These are phyloP conservation scores for Alternaria ethzedia DNA, from an alignment of 2,329 filamentous ascomycete species.

Conservation along the genomic window DNA sequence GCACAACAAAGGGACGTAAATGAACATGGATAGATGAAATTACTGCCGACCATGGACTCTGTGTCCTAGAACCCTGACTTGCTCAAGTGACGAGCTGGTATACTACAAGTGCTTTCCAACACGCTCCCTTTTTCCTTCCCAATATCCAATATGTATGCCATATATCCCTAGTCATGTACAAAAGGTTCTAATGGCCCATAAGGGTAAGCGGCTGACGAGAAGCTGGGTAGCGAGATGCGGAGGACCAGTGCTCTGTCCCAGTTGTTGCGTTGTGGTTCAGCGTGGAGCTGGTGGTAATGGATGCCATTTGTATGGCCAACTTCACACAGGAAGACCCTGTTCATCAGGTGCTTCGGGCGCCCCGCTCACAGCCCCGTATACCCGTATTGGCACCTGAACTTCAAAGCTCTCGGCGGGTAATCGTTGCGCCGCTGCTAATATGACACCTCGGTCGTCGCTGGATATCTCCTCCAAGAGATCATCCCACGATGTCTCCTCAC, in stretches of 20 bases:
- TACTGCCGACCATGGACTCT: background rate
- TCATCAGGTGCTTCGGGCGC: conserved; percentile 38
- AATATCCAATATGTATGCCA: background rate
- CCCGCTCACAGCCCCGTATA: conserved; percentile 69
- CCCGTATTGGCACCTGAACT: conserved; percentile 80
- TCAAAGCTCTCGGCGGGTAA: conserved; percentile 89
- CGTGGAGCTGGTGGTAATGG: background rate
- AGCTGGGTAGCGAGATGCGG: background rate
- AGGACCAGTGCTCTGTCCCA: too few species aligned
- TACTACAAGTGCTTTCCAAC: background rate
- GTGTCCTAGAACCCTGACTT: background rate
- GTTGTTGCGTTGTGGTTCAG: background rate
- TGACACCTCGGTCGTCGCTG: conserved; percentile 77
- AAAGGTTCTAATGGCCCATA: background rate
- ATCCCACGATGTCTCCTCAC: conserved; percentile 38
- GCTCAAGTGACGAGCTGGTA: conserved; percentile 4
- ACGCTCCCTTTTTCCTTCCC: background rate
- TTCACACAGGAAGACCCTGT: conserved; percentile 43
- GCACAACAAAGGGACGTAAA: background rate
- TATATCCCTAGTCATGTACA: background rate
- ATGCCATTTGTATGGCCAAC: background rate
- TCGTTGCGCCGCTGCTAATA: conserved; percentile 79
- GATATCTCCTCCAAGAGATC: conserved; percentile 78
- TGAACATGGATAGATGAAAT: background rate
- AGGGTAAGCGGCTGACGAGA: background rate